Evolutionary conservation across 805 yeast species (phyloP).

Genomic region (Candida gorgasii): DNA sequence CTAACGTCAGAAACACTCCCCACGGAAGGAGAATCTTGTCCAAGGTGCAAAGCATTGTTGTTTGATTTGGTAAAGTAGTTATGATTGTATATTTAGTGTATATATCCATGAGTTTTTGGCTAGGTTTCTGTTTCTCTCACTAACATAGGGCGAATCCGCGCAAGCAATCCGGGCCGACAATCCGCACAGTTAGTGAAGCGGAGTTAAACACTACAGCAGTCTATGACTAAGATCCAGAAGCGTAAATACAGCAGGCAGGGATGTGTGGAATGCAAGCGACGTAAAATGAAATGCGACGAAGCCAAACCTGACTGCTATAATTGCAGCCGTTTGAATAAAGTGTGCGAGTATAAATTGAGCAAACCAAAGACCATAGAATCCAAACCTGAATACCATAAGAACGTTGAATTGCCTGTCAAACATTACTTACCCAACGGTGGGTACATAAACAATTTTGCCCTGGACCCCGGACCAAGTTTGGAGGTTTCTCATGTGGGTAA

Average conservation of each 20-base stretch:
- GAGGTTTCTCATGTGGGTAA: too few relatives aligned
- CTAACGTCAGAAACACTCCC: slow-evolving; percentile 83
- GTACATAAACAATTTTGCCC: slow-evolving; percentile 14
- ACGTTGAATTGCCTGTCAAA: slow-evolving; percentile 5
- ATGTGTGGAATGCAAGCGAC: slow-evolving; percentile 44
- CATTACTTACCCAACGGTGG: slow-evolving; percentile 16
- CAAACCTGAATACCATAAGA: slow-evolving; percentile 1
- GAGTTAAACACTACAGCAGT: too few relatives aligned
- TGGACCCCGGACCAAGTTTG: background rate
- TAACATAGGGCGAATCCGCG: too few relatives aligned
- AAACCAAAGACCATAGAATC: background rate
- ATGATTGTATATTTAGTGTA: slow-evolving; percentile 11
- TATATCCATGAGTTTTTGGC: slow-evolving; percentile 7
- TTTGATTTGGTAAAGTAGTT: background rate
- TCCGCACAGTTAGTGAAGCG: too few relatives aligned
- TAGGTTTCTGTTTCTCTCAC: too few relatives aligned
- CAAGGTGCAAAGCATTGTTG: slow-evolving; percentile 43
- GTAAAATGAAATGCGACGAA: slow-evolving; percentile 48
- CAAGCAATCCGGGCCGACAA: too few relatives aligned
- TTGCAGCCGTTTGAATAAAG: slow-evolving; percentile 35
- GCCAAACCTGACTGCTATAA: slow-evolving; percentile 36
- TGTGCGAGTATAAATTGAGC: slow-evolving; percentile 25
- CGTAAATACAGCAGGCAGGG: slow-evolving; percentile 42
- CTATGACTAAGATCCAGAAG: slow-evolving; percentile 24
- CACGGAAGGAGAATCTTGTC: slow-evolving; percentile 93